These are phyloP conservation scores for Aspergillus persii DNA, from an alignment of 2,329 filamentous ascomycete species.

Conservation along the genomic window DNA sequence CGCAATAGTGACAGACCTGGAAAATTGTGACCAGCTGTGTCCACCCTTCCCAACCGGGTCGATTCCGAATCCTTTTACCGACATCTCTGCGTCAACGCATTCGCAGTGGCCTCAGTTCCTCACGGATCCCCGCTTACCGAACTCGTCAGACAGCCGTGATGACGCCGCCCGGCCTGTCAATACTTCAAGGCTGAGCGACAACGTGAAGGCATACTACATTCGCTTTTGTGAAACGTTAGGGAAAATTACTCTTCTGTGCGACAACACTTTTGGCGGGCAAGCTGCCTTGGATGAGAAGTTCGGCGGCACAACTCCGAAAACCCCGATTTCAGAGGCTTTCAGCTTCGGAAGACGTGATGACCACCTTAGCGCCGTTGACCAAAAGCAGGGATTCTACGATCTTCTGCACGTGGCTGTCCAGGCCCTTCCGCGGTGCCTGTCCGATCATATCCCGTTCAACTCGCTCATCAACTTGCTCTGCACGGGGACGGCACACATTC, in stretches of 20 bases:
- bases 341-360: slow-evolving; percentile 84
- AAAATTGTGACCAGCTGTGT: slow-evolving; percentile 72
- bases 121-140: slow-evolving; percentile 33
- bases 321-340: slow-evolving; percentile 90
- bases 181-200: slow-evolving; percentile 65
- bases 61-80: slow-evolving; percentile 35
- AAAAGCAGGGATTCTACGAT: slow-evolving; percentile 94
- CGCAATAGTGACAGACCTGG: slow-evolving; percentile 87
- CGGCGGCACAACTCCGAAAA: slow-evolving; percentile 81
- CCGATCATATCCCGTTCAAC: slow-evolving; percentile 86
- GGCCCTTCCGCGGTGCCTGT: slow-evolving; percentile 89
- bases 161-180: slow-evolving; percentile 53
- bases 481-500: slow-evolving; percentile 93
- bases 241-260: slow-evolving; percentile 93
- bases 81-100: slow-evolving; percentile 36
- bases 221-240: slow-evolving; percentile 93
- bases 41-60: slow-evolving; percentile 79
- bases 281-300: slow-evolving; percentile 96
- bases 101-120: slow-evolving; percentile 38
- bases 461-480: slow-evolving; percentile 91
- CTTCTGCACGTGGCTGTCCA: slow-evolving; percentile 93
- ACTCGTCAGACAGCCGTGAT: slow-evolving; percentile 29
- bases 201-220: slow-evolving; percentile 78
- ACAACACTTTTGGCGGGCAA: slow-evolving; percentile 95
- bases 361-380: slow-evolving; percentile 68